Evolutionary conservation across 805 yeast genomes (phyloP).

Genomic region (Starmerella bombicola): DNA sequence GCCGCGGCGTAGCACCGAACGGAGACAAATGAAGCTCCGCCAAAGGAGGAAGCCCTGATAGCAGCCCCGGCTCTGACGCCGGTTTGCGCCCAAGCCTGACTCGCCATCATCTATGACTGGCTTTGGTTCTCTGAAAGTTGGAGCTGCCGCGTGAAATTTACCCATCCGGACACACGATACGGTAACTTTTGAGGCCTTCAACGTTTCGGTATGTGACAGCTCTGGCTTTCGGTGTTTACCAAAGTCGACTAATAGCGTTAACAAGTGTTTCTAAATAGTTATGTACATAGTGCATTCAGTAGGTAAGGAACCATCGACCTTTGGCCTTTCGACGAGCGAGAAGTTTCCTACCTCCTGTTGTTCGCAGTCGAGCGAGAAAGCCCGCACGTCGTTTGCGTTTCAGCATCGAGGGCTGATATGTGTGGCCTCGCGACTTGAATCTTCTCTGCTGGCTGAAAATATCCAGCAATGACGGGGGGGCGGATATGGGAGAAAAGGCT

Average conservation of each 20-base stretch:
- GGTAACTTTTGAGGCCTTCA: too few species aligned
- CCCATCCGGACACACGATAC: too few species aligned
- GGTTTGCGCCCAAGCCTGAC: not conserved
- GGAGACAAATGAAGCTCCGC: not conserved
- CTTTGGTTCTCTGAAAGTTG: not conserved
- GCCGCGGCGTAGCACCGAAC: not conserved
- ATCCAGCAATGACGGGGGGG: slow-evolving; percentile 11
- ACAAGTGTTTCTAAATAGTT: too few species aligned
- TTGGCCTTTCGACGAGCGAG: slow-evolving; percentile 67
- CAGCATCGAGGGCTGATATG: slow-evolving; percentile 85
- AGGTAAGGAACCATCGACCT: slow-evolving; percentile 88
- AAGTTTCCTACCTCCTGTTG: slow-evolving; percentile 64
- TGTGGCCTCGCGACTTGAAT: slow-evolving; percentile 72
- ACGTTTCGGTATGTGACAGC: too few species aligned
- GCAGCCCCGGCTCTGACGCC: not conserved
- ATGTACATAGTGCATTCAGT: slow-evolving; percentile 31
- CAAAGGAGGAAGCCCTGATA: not conserved
- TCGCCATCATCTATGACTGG: not conserved
- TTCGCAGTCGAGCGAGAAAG: slow-evolving; percentile 68
- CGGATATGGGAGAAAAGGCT: not conserved
- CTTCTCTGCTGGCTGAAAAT: slow-evolving; percentile 19
- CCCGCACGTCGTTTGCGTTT: slow-evolving; percentile 86
- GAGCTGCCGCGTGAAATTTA: too few species aligned
- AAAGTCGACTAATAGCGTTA: too few species aligned
- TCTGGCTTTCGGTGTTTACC: too few species aligned